Evolutionary conservation across 805 yeast genomes (phyloP), one percentile per base, ranked within the genome.

Genomic region (Candida tibetensis): DNA sequence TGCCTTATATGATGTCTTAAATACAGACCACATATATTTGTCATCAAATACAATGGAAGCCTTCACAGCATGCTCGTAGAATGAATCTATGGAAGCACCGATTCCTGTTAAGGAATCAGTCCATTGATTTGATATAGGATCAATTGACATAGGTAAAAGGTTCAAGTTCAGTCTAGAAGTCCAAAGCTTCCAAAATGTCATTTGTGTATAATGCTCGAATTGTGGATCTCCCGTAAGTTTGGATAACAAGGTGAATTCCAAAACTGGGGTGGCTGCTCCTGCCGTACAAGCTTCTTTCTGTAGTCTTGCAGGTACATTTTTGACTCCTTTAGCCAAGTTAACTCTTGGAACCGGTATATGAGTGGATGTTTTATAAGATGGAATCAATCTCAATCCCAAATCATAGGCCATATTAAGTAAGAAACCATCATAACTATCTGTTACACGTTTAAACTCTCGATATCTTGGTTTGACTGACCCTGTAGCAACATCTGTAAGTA

Each of bases 1-100:
- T 0, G 95, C 75, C 26, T 60, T 63, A 50, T 82, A 83, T 0
- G 87, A 71, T 2, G 62, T 59, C 14, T 68, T 54, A 42, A 69
- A 69, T 1, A 67, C 69, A 2, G 51, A 44, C 86, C 90, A 89
- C 41, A 88, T 71, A 2, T 64, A 53, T 47, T 83, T 85, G 52
- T 85, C 78, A 40, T 62, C 45, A 42, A 89, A 87, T 10, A 90
- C 53, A 8, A 90, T 73, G 2, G 89, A 67, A 15, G 81, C 79
- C 55, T 90, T 90, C 29, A 87, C 69, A 0, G 95, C 85, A 59
- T 89, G 86, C 53, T 90, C 98, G 55, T 82, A 90, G 52, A 86
- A 86, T 0, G 96, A 87, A 59, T 90, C 98, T 12, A 87, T 76
- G 2, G 95, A 84, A 0, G 97, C 97, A 2, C 98, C 97, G 7